Conservation (phyloP, 306 rosid genomes). For the Sicyos edulis region DNA sequence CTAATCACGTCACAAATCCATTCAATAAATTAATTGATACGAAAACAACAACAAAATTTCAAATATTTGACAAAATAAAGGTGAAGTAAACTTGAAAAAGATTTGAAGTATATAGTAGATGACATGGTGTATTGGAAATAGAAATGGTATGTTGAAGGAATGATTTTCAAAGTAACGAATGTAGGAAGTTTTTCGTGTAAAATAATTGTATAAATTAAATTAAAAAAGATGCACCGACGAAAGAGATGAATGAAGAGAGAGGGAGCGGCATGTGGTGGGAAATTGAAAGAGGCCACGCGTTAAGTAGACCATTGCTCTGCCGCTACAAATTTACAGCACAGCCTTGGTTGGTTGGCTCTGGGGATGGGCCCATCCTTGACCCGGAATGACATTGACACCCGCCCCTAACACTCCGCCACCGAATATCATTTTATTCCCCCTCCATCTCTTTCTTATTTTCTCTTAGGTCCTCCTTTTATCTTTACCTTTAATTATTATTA, state of each 20-base stretch:
- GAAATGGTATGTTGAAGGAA: no score
- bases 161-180: no score
- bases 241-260: background rate
- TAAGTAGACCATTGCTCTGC: conserved; percentile 13
- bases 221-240: background rate
- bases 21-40: no score
- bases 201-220: no score
- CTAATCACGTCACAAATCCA: no score
- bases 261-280: conserved; percentile 8
- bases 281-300: conserved; percentile 15
- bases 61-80: no score
- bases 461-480: background rate
- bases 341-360: conserved; percentile 13
- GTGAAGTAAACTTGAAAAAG: no score
- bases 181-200: no score
- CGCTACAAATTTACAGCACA: conserved; percentile 6
- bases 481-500: background rate
- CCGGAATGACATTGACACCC: background rate
- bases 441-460: background rate
- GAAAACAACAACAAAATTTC: no score
- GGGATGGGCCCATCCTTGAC: background rate
- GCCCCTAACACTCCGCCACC: background rate
- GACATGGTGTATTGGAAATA: no score
- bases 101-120: no score
- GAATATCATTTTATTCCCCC: conserved; percentile 13